Evolutionary conservation across 257 asterid genomes (phyloP), one percentile per base, ranked within the genome.

Genomic region (Paulownia fortunei): DNA sequence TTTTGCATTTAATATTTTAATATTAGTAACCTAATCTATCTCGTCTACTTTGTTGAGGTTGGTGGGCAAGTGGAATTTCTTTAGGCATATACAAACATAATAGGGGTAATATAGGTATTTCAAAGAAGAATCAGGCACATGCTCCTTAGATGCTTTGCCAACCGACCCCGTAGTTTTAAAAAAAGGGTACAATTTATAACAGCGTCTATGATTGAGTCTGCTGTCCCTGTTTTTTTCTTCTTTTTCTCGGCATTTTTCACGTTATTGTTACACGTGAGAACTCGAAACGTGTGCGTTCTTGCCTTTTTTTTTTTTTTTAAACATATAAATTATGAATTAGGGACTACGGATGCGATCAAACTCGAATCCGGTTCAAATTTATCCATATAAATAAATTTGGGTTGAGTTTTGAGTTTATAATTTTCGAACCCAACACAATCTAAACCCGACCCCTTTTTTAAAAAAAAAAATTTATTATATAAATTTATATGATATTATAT

Each of bases 141-240:
- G 79, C 82, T 79, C 13, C 59, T 16, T 13, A 61, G 73, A 78
- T 78, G 49, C 78, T 70, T 30, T 55, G n/a, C 41, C 82, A 69
- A 62, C 72, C 58, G 72, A 59, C 77, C 73, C 36, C 27, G 16
- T 46, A 3, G 27, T 15, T 69, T 32, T 59, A 41, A 11, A 15
- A 23, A 6, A 21, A 72, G 49, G 8, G 72, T 30, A 32, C 79
- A 74, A 18, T 37, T 46, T 46, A 12, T 13, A 21, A 63, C 66
- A 62, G 72, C 70, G 26, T 61, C 12, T 30, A 8, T 19, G 68
- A 76, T 36, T 34, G 16, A 24, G 15, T 5, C 46, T 34, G 77
- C 77, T 71, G 39, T 47, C 8, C 61, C 11, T 3, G 0, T 54
- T 51, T 73, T 41, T 18, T 56, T 42, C 44, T n/a, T 34, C 8